phyloP scores from a whole-genome alignment of 139 green algal genomes.

The Raphidocelis subcapitata region DNA sequence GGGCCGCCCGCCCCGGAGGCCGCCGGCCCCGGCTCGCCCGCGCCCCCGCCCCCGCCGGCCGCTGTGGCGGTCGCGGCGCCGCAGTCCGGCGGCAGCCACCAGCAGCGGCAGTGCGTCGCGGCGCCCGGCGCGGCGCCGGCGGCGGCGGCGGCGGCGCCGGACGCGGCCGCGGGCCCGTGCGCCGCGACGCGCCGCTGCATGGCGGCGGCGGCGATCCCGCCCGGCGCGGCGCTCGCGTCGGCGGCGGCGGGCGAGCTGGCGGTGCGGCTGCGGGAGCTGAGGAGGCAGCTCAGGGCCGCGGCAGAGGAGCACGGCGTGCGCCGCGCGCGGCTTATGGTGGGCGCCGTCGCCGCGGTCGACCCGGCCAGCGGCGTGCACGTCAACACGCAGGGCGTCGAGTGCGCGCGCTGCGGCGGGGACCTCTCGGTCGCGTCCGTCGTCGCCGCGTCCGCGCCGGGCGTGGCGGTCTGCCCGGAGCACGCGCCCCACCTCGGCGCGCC shows the following conservation, averaged over 20 bases:
- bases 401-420: slow-evolving; percentile 19
- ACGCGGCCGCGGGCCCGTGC: background rate
- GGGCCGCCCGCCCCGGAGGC: background rate
- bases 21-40: no score
- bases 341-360: background rate
- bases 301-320: background rate
- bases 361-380: slow-evolving; percentile 3
- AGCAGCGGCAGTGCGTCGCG: background rate
- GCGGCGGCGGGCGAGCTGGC: slow-evolving; percentile 14
- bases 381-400: slow-evolving; percentile 26
- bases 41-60: background rate
- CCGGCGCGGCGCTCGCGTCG: background rate
- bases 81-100: background rate
- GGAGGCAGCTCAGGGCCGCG: background rate
- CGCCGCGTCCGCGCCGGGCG: background rate
- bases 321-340: background rate
- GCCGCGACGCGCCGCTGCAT: slow-evolving; percentile 7
- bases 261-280: slow-evolving; percentile 4
- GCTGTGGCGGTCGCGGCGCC: background rate
- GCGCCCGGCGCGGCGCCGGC: background rate
- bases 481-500: slow-evolving; percentile 4
- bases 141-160: background rate
- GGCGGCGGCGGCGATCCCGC: slow-evolving; percentile 2
- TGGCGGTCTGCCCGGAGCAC: slow-evolving; percentile 15
- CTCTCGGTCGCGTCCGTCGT: slow-evolving; percentile 15